Evolutionary conservation across 192 early-diverging fungal genomes (phyloP), one percentile per base, ranked within the genome.

Genomic region (Geranomyces variabilis): DNA sequence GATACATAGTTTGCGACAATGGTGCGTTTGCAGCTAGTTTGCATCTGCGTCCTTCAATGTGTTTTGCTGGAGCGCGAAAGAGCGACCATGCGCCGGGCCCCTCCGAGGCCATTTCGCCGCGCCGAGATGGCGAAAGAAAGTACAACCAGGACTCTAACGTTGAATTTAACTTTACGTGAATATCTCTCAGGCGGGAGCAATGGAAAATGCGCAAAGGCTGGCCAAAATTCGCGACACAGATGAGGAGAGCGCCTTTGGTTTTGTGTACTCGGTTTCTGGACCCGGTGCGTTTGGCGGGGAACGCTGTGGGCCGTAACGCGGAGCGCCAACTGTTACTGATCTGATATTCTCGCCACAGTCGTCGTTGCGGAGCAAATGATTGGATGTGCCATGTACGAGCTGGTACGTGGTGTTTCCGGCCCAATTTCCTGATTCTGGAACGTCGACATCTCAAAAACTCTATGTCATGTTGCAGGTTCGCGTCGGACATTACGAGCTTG

Each of bases 281-380:
- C 97, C 97, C 65, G 96, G 94, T 95, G 81, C 56, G 34, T 59
- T 30, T 19, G 45, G n/a, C n/a, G n/a, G n/a, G n/a, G n/a, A n/a
- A n/a, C n/a, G n/a, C n/a, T 64, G 43, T 48, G 15, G 29, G 62
- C 67, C 29, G 0, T 22, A 57, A 9, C 19, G 30, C 17, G 19
- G 22, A 14, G 19, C 15, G 58, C 26, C 21, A 28, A 21, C 17
- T 24, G 19, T 60, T 0, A 15, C 58, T 17, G 26, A 10, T 41
- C 51, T 53, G 51, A 4, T 4, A 6, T 26, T 17, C 30, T 36
- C 17, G 17, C 64, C 72, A 6, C 80, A 94, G 95, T 99, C 67
- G 98, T 99, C 44, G 86, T 98, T n/a, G 98, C 98, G 21, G 98
- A 98, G 78, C 90, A 91, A 74, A 99, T 99, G 98, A 85, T 81